phyloP scores from a whole-genome alignment of 2,329 filamentous ascomycete species.

The Acarospora socialis region DNA sequence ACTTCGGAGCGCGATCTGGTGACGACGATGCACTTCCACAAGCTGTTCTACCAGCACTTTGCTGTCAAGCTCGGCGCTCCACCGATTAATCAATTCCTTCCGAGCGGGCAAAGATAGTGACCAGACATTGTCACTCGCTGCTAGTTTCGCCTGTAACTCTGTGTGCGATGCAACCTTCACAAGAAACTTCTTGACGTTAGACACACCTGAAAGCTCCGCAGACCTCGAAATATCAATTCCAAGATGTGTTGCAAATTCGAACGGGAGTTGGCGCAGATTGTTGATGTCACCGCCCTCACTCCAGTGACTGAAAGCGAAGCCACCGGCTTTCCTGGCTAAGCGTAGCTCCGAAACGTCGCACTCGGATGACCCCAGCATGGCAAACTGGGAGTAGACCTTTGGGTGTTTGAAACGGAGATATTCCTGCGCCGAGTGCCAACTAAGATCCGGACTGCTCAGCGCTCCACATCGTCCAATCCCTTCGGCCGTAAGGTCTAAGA shows the following conservation, averaged over 20 bases:
- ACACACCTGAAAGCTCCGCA: too few species aligned
- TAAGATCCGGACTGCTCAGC: slow-evolving; percentile 7
- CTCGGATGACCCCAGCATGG: slow-evolving; percentile 6
- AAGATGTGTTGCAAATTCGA: slow-evolving; percentile 8
- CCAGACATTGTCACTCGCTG: slow-evolving; percentile 8
- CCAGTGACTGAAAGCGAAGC: slow-evolving; percentile 19
- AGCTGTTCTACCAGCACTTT: slow-evolving; percentile 10
- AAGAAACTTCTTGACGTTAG: too few species aligned
- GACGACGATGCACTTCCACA: slow-evolving; percentile 15
- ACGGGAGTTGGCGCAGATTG: slow-evolving; percentile 13
- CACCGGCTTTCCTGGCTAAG: slow-evolving; percentile 12
- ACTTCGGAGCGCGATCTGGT: slow-evolving; percentile 3
- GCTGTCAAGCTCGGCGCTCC: slow-evolving; percentile 14
- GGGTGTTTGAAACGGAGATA: slow-evolving; percentile 8
- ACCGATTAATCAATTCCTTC: slow-evolving; percentile 7
- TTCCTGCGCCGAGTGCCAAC: slow-evolving; percentile 11
- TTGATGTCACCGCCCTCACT: slow-evolving; percentile 16
- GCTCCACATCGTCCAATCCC: slow-evolving; percentile 12
- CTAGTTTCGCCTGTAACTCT: slow-evolving; percentile 7
- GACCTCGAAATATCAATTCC: slow-evolving; percentile 5
- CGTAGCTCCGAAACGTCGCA: slow-evolving; percentile 11
- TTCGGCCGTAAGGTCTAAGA: slow-evolving; percentile 9
- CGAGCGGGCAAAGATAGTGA: slow-evolving; percentile 5
- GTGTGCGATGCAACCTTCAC: not conserved
- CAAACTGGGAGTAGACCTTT: slow-evolving; percentile 6